phyloP scores from a whole-genome alignment of 169 alveolate species.

The Plasmodium blacklocki region DNA sequence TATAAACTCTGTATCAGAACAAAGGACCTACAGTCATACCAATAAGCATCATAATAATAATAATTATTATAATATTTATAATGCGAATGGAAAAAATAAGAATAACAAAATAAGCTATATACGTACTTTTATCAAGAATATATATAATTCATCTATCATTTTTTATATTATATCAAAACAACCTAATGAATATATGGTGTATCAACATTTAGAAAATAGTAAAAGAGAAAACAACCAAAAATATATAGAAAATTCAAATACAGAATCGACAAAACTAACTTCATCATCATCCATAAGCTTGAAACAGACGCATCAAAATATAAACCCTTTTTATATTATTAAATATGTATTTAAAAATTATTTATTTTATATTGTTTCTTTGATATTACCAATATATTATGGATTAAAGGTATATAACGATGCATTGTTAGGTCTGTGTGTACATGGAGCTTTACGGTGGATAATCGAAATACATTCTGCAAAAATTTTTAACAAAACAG shows the following conservation, averaged over 20 bases:
- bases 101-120: not conserved
- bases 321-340: conserved; percentile 13
- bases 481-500: conserved; percentile 54
- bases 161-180: conserved; percentile 38
- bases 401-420: conserved; percentile 61
- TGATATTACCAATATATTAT: conserved; percentile 65
- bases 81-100: no score
- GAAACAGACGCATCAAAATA: not conserved
- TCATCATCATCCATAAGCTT: not conserved
- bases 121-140: conserved; percentile 9
- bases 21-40: no score
- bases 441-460: conserved; percentile 71
- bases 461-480: conserved; percentile 53
- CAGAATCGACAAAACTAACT: no score
- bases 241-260: no score
- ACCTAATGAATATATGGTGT: conserved; percentile 37
- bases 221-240: not conserved
- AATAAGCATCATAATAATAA: no score
- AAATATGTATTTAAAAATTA: conserved; percentile 62
- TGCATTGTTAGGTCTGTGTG: conserved; percentile 62
- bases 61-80: no score
- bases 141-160: conserved; percentile 51
- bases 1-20: no score
- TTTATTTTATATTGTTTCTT: conserved; percentile 76
- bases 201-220: conserved; percentile 16